These are phyloP conservation scores for Coelomomyces lativittatus DNA, from an alignment of 371 early-diverging fungal species.

Conservation along the genomic window DNA sequence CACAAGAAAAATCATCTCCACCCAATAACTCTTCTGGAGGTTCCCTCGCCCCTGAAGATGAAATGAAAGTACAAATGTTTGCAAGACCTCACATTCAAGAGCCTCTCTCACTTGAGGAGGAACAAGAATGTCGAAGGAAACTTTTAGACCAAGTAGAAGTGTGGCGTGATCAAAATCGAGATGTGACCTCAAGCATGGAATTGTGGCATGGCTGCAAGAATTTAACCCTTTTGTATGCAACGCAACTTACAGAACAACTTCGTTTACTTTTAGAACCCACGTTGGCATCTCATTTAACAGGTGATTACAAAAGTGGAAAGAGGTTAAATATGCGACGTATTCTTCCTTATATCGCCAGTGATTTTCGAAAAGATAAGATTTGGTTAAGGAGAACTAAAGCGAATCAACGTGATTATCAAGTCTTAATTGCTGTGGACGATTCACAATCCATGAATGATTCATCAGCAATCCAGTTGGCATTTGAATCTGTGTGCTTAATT, in stretches of 20 bases:
- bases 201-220: background rate
- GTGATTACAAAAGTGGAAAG: slow-evolving; percentile 98
- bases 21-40: too few relatives aligned
- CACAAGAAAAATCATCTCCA: too few relatives aligned
- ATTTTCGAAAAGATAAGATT: slow-evolving; percentile 98
- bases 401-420: slow-evolving; percentile 91
- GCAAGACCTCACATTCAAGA: background rate
- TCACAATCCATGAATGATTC: slow-evolving; percentile 90
- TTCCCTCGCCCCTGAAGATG: too few relatives aligned
- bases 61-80: too few relatives aligned
- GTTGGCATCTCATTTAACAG: slow-evolving; percentile 84
- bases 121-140: background rate
- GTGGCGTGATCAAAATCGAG: background rate
- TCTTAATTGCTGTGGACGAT: slow-evolving; percentile 97
- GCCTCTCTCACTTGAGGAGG: background rate
- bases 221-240: slow-evolving; percentile 64
- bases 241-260: slow-evolving; percentile 81
- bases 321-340: slow-evolving; percentile 99
- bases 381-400: slow-evolving; percentile 97
- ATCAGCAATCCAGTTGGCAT: slow-evolving; percentile 71
- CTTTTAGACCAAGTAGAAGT: background rate
- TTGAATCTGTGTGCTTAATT: slow-evolving; percentile 74
- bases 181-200: background rate
- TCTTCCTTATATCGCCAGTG: slow-evolving; percentile 95
- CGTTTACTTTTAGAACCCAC: slow-evolving; percentile 93